Conservation (phyloP, 1,139 yeast species). For the Debaryomyces subglobosus region DNA sequence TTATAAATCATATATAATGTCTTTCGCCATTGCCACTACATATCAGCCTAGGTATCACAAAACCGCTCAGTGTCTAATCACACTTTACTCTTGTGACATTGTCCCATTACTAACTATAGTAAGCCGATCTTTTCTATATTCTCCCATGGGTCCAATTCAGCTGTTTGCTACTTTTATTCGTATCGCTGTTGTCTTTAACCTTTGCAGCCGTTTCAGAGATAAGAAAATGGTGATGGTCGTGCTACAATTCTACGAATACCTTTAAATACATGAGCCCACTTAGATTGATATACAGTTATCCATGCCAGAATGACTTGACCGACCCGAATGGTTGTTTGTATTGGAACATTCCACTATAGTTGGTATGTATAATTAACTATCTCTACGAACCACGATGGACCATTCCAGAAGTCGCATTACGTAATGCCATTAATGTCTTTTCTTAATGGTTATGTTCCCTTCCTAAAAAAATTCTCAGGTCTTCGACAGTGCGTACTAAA, state of each 20-base stretch:
- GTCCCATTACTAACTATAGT: neutral
- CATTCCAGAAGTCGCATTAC: neutral
- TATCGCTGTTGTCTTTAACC: neutral
- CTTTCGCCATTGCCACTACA: conserved; percentile 6
- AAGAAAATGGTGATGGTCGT: neutral
- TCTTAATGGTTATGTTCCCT: conserved; percentile 7
- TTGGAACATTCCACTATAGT: no score
- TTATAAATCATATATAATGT: neutral
- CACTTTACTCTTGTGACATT: neutral
- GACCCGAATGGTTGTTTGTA: no score
- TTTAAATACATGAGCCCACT: no score
- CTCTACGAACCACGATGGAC: neutral
- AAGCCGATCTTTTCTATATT: neutral
- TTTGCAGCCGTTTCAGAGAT: neutral
- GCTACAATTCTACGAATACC: neutral
- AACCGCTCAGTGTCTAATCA: neutral
- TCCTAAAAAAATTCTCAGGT: conserved; percentile 8
- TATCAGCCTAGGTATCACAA: conserved; percentile 3
- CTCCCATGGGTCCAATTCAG: neutral
- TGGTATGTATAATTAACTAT: neutral
- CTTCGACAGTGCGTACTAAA: conserved; percentile 5
- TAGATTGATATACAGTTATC: no score
- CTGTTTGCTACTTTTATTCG: neutral
- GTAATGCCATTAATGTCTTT: neutral
- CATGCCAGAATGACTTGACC: no score